Conservation (phyloP, 2,329 filamentous ascomycete genomes). For the Pyrenochaeta sp. region DNA sequence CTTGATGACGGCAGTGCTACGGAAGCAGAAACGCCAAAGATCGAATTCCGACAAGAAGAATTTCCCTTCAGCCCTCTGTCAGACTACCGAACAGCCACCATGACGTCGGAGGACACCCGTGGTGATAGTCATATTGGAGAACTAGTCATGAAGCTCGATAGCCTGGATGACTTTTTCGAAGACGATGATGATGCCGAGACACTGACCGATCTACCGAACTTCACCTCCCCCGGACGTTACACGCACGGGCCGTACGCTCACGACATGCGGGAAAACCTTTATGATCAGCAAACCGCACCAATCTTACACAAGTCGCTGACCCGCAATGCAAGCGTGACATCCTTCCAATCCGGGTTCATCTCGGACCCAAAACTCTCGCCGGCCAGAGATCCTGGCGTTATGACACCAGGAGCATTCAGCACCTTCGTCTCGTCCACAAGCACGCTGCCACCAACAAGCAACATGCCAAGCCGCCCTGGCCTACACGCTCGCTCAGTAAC, state of each 20-base stretch:
- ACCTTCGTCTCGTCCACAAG: conserved; percentile 36
- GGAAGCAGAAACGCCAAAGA: conserved; percentile 77
- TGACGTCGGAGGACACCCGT: conserved; percentile 85
- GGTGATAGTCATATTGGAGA: conserved; percentile 81
- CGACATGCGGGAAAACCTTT: conserved; percentile 73
- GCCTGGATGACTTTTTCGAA: conserved; percentile 65
- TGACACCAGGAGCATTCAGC: conserved; percentile 67
- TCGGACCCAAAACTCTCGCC: conserved; percentile 73
- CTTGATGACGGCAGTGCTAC: conserved; percentile 58
- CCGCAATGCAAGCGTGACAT: conserved; percentile 73
- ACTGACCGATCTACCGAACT: conserved; percentile 44
- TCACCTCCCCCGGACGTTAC: conserved; percentile 42
- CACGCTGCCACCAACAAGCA: conserved; percentile 29
- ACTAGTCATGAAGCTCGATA: conserved; percentile 70
- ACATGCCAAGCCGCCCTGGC: conserved; percentile 62
- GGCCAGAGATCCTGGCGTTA: conserved; percentile 59
- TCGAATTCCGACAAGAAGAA: conserved; percentile 93
- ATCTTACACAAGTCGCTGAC: conserved; percentile 84
- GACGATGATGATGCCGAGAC: conserved; percentile 52
- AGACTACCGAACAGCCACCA: conserved; percentile 82
- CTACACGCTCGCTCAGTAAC: conserved; percentile 86
- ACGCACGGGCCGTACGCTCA: conserved; percentile 36
- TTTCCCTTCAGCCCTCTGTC: conserved; percentile 77
- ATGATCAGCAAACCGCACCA: conserved; percentile 91
- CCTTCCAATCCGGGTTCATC: conserved; percentile 84